Base-by-base conservation (phyloP, 2,329 filamentous ascomycete species). In the Didymella pomorum region DNA sequence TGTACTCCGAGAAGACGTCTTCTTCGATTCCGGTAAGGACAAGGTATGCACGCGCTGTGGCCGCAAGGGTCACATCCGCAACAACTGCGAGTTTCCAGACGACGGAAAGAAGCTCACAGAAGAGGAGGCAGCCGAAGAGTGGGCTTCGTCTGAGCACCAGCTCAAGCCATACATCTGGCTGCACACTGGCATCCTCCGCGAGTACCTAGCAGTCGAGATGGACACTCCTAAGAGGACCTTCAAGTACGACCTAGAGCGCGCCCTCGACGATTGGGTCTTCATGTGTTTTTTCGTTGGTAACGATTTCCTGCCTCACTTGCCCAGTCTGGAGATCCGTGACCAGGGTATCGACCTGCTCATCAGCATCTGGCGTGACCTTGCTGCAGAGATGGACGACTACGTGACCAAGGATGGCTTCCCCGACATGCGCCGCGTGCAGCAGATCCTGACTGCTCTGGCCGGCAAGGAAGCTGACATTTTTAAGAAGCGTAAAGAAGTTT, bases 201-300 rank as follows among this genome's bases (percentile, higher is more conserved):
- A 99, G 79, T 99, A 99, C 75, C 84, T 99, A 53, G 93, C 90
- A 57, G 89, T 92, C 50, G 95, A 99, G 78, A 87, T 99, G 70
- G 86, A 90, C 70, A 89, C 97, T 31, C 89, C 92, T 18, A 86
- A 88, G 55, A 86, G 97, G 65, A 89, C 89, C 1, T 98, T 98
- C 79, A 86, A 87, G 53, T 98, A 96, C 78, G 93, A 99, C 74
- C 83, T 99, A 43, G 95, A 99, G 78, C 88, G 95, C 65, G 93
- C 93, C 25, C 86, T 98, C 58, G 95, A 98, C 77, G 94, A 98
- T 75, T 98, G 94, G 95, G 92, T 98, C 14, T 98, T 98, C 77
- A 95, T 98, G 88, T 98, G 94, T 80, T 98, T 96, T 80, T 98
- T 98, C 75, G 94, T 98, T 56, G 94, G 94, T 66, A 99, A 99